Evolutionary conservation across 1,139 yeast species (phyloP).

Genomic region (Pichia sp.): DNA sequence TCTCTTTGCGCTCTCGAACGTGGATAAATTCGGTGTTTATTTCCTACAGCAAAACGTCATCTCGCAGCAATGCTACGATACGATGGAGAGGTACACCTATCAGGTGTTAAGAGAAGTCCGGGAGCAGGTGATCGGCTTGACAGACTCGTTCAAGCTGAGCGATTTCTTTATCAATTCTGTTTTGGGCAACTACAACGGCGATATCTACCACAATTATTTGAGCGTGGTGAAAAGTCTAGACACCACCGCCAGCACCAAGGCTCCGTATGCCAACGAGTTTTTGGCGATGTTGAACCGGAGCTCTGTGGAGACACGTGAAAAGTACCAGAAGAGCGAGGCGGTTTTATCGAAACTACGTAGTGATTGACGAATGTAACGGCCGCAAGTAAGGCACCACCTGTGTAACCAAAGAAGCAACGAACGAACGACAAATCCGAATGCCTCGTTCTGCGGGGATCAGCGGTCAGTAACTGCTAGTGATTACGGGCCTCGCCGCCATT

Average conservation of each 20-base stretch:
- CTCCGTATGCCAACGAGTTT: slow-evolving; percentile 54
- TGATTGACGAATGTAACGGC: background rate
- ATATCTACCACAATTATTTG: slow-evolving; percentile 78
- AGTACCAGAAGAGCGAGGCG: slow-evolving; percentile 43
- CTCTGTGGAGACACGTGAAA: slow-evolving; percentile 45
- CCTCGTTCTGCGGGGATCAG: too few relatives aligned
- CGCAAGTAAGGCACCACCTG: background rate
- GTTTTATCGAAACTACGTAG: slow-evolving; percentile 34
- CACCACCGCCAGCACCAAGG: slow-evolving; percentile 53
- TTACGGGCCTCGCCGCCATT: background rate
- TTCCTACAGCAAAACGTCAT: slow-evolving; percentile 68
- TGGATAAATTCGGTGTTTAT: slow-evolving; percentile 72
- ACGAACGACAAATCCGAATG: background rate
- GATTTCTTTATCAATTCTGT: slow-evolving; percentile 86
- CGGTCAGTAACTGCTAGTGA: too few relatives aligned
- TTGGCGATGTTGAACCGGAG: slow-evolving; percentile 53
- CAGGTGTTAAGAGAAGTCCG: slow-evolving; percentile 50
- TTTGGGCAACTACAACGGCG: slow-evolving; percentile 80
- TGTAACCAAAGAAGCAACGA: background rate
- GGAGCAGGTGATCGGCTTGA: slow-evolving; percentile 71
- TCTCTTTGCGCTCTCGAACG: slow-evolving; percentile 65
- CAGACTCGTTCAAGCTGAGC: slow-evolving; percentile 86
- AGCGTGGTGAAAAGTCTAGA: slow-evolving; percentile 47
- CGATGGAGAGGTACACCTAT: slow-evolving; percentile 34
- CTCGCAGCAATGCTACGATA: slow-evolving; percentile 42